Base-by-base conservation (phyloP, 2,329 filamentous ascomycete genomes). In the Chaetomium strumarium region DNA sequence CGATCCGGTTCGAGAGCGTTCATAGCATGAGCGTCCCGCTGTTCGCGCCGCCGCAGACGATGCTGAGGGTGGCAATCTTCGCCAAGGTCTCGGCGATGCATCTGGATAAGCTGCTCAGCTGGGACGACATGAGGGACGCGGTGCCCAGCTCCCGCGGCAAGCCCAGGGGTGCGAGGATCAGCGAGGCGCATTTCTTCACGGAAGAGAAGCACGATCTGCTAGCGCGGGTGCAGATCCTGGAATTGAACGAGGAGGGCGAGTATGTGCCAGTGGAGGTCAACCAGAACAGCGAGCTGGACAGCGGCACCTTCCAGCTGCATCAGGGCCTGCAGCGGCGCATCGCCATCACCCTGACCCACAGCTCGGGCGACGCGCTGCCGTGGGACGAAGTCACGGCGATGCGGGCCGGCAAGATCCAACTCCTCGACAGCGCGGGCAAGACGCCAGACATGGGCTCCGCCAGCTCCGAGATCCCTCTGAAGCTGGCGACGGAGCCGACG, bases 21-120 rank as follows among this genome's bases (percentile, higher is more conserved):
- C 93, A 99, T 74, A 96, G 90, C 68, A 96, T 99, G 90, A 96
- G 90, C 66, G 78, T 99, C 49, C 88, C 91, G 4, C 76, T 95
- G 34, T 86, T 85, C 40, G 87, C 85, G 43, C 81, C 90, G 1
- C 81, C 80, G 19, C 85, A 86, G 43, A 84, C 90, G 1, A 86
- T 83, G 20, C 71, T 99, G 49, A 83, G 93, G 50, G 87, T 96
- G 9, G 90, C 90, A 45, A 87, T 99, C 55, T 97, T 96, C 67
- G 91, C 93, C 16, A 86, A 86, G 64, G 89, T 96, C 34, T 93
- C 90, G 1, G 75, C 85, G 0, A 96, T 96, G 85, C 93, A 99
- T 70, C 79, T 99, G 19, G 93, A 99, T 69, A 97, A 96, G 72
- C 78, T 99, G 46, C 80, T 96, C 12, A 99, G 93, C 71, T 99